Evolutionary conservation across 2,329 filamentous ascomycete genomes (phyloP).

Genomic region (Stagonosporopsis tanaceti): DNA sequence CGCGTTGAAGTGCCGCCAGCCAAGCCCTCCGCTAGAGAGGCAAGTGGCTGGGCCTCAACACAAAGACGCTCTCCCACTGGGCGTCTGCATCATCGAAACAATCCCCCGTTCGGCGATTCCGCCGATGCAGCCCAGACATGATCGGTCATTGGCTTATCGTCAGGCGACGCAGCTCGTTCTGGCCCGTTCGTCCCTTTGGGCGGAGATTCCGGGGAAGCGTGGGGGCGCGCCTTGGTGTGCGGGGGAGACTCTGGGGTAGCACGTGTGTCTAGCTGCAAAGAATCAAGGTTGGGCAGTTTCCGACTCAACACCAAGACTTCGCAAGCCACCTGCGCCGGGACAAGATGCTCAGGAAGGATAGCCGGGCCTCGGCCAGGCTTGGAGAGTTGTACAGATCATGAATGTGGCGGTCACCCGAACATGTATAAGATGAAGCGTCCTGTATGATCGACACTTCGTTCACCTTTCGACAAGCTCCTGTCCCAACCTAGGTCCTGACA

Average conservation of each 20-base stretch:
- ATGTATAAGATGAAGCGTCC: constrained; percentile 4
- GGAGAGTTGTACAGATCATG: neutral
- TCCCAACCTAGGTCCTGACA: neutral
- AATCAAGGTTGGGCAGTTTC: neutral
- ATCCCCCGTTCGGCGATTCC: constrained; percentile 6
- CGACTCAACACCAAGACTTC: constrained; percentile 11
- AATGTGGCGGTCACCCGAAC: neutral
- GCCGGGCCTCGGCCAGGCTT: constrained; percentile 9
- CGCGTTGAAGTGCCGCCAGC: constrained; percentile 5
- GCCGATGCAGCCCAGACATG: neutral
- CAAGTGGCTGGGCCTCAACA: constrained; percentile 20
- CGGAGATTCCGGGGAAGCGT: constrained; percentile 16
- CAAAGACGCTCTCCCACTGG: neutral
- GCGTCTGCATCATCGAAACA: constrained; percentile 1
- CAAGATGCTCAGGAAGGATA: constrained; percentile 14
- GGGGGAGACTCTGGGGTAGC: constrained; percentile 19
- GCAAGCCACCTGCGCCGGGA: constrained; percentile 11
- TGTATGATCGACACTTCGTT: neutral
- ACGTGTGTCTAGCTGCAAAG: constrained; percentile 4
- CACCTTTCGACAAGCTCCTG: neutral
- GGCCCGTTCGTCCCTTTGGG: neutral
- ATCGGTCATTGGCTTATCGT: neutral
- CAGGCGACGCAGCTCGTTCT: neutral
- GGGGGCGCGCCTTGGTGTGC: constrained; percentile 12
- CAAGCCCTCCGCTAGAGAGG: constrained; percentile 8